A percentile compares a stretch with the other conserved stretches of the same genome.
Evolutionary conservation across 176 grass and related monocot species (phyloP).

Genomic region (Elymus sibiricus): DNA sequence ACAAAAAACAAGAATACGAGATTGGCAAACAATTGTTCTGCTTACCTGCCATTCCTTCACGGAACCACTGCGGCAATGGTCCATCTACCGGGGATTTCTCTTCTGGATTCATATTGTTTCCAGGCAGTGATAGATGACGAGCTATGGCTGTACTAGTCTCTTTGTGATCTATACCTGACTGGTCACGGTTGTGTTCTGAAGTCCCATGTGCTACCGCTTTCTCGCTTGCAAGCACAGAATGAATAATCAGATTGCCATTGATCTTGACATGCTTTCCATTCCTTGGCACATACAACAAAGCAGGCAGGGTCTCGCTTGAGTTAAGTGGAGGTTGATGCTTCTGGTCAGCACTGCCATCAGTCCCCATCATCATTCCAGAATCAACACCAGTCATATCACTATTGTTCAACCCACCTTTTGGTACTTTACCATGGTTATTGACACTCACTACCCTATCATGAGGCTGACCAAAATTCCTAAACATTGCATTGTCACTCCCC

Average conservation of each 20-base stretch:
- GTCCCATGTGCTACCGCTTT: conserved; percentile 61
- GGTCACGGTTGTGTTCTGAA: conserved; percentile 23
- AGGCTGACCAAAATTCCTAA: conserved; percentile 45
- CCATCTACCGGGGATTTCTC: conserved; percentile 56
- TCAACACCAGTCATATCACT: conserved; percentile 33
- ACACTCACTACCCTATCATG: conserved; percentile 56
- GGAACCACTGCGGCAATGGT: conserved; percentile 86
- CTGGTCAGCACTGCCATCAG: conserved; percentile 12
- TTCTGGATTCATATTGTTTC: conserved; percentile 43
- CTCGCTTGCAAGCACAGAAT: conserved; percentile 92
- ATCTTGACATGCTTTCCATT: conserved; percentile 99
- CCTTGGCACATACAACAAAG: conserved; percentile 93
- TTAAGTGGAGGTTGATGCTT: conserved; percentile 35
- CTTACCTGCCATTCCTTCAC: conserved; percentile 98
- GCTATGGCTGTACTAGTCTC: conserved; percentile 65
- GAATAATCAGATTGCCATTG: conserved; percentile 96
- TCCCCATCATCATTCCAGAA: conserved; percentile 12
- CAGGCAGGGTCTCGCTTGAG: conserved; percentile 78
- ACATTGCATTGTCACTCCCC: conserved; percentile 4
- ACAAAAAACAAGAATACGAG: not conserved
- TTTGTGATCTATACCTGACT: conserved; percentile 45
- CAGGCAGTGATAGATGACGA: conserved; percentile 39
- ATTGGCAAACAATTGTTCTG: not conserved
- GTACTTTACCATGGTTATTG: conserved; percentile 37
- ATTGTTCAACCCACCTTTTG: conserved; percentile 32